phyloP scores from a whole-genome alignment of 164 flowering plant genomes.

The Berberis vulgaris region DNA sequence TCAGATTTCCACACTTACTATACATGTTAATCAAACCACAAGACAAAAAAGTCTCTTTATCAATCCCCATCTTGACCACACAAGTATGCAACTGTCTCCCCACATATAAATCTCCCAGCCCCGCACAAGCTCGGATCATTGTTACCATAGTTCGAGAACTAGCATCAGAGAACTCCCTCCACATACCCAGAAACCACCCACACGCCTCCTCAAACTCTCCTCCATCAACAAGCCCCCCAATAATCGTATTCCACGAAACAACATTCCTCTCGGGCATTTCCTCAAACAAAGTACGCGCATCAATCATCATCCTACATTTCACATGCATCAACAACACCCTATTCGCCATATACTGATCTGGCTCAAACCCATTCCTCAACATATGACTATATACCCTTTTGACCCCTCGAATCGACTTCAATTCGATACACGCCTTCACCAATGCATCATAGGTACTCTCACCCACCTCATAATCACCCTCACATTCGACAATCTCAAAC shows the following conservation, averaged over 20 bases:
- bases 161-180: conserved; percentile 37
- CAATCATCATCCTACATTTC: conserved; percentile 49
- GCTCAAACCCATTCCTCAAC: conserved; percentile 26
- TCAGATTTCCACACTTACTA: conserved; percentile 51
- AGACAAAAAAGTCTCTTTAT: conserved; percentile 31
- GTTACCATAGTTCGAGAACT: conserved; percentile 31
- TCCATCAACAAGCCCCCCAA: conserved; percentile 39
- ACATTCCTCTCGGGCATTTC: conserved; percentile 51
- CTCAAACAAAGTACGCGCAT: conserved; percentile 54
- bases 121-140: conserved; percentile 41
- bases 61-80: conserved; percentile 37
- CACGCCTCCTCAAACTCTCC: conserved; percentile 42
- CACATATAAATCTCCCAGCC: conserved; percentile 24
- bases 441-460: conserved; percentile 39
- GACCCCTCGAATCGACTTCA: conserved; percentile 37
- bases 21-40: conserved; percentile 64
- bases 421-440: conserved; percentile 45
- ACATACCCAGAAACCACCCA: conserved; percentile 36
- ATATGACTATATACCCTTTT: conserved; percentile 35
- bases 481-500: conserved; percentile 40
- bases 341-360: conserved; percentile 44
- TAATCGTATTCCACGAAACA: conserved; percentile 45
- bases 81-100: conserved; percentile 55
- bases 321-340: conserved; percentile 52
- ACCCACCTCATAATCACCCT: conserved; percentile 19